A percentile compares a stretch with the other conserved stretches of the same genome.
Evolutionary conservation across 345 rosid species (phyloP).

Genomic region (Gossypium bickii): DNA sequence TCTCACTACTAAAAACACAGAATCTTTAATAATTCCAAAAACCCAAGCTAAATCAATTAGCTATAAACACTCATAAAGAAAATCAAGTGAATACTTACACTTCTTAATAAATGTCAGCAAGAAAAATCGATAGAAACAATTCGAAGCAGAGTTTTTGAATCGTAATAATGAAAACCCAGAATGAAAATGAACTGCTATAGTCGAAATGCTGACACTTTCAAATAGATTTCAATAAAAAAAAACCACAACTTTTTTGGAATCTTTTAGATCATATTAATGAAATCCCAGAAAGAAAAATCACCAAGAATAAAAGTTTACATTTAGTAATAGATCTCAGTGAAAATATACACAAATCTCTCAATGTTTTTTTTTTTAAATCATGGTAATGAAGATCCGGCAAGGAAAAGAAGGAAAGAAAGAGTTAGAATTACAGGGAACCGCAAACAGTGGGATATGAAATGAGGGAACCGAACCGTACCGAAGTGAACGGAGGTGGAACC

Average conservation of each 20-base stretch:
- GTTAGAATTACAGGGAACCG: not conserved
- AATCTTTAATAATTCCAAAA: not conserved
- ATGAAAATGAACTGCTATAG: not conserved
- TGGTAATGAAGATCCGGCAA: not conserved
- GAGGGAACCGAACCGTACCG: slow-evolving; percentile 1
- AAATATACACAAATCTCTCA: not conserved
- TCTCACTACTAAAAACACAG: not conserved
- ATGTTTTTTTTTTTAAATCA: not conserved
- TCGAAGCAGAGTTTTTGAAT: not conserved
- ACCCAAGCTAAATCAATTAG: not conserved
- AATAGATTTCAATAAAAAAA: slow-evolving; percentile 7
- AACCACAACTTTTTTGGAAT: not conserved
- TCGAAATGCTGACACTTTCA: slow-evolving; percentile 17
- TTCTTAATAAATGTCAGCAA: not conserved
- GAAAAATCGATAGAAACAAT: not conserved
- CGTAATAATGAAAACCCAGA: not conserved
- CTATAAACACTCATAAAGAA: not conserved
- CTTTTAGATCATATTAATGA: not conserved
- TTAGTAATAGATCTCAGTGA: not conserved
- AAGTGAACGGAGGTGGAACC: not conserved
- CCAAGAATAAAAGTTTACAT: not conserved
- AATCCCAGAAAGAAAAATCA: not conserved
- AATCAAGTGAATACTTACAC: not conserved
- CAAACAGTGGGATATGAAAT: not conserved
- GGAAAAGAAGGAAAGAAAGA: not conserved